Evolutionary conservation across 305 asterid genomes (phyloP).

Genomic region (Fraxinus velutina): DNA sequence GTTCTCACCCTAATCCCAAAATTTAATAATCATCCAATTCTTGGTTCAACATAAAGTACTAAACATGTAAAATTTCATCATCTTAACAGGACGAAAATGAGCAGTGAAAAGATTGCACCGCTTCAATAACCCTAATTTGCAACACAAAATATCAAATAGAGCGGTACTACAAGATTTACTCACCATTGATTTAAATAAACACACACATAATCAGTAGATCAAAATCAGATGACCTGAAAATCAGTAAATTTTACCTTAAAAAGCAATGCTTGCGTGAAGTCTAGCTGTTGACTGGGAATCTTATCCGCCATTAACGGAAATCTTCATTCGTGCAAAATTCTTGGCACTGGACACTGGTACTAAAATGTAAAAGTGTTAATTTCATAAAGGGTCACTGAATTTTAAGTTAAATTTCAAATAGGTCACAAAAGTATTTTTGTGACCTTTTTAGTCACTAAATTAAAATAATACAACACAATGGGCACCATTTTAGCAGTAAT

Average conservation of each 20-base stretch:
- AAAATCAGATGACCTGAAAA: slow-evolving; percentile 19
- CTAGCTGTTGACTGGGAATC: slow-evolving; percentile 33
- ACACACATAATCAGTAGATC: slow-evolving; percentile 9
- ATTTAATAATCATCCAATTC: neutral
- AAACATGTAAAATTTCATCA: neutral
- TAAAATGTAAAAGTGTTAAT: neutral
- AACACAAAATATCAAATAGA: neutral
- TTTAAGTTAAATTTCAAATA: neutral
- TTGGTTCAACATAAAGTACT: neutral
- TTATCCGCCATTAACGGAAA: slow-evolving; percentile 35
- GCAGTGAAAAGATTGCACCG: neutral
- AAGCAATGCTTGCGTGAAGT: slow-evolving; percentile 24
- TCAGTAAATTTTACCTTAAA: slow-evolving; percentile 20
- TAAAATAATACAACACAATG: neutral
- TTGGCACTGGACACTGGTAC: neutral
- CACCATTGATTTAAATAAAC: neutral
- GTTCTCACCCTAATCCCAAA: neutral
- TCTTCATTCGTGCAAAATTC: slow-evolving; percentile 20
- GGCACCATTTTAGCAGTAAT: neutral
- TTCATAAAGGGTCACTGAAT: neutral
- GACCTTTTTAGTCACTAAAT: neutral
- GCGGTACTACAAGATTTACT: neutral
- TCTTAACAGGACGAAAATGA: neutral
- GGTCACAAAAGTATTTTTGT: neutral
- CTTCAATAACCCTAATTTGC: slow-evolving; percentile 34